Base-by-base conservation (phyloP, 139 green algal species). In the Spirogloea muscicola region DNA sequence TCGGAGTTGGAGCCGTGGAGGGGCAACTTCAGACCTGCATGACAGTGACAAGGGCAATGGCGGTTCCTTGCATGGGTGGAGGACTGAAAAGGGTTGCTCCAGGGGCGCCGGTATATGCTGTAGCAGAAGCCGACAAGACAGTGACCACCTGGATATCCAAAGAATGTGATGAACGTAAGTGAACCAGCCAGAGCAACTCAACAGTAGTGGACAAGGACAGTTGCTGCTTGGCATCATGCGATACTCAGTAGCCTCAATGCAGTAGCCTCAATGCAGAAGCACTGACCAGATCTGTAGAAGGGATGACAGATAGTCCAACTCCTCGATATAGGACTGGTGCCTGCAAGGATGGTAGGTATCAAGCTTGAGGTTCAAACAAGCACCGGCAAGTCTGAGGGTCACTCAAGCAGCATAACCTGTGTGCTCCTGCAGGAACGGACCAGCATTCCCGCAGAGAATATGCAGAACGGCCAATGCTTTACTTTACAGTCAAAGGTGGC, bases 41-140 rank as follows among this genome's bases (percentile, higher is more conserved):
- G n/a, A 78, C 52, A 3, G 80, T 82, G 43, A 91, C 79, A 1
- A 93, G 77, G 10, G 82, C 63, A n/a, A 86, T 43, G 9, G 60
- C 48, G 0, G 34, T 55, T 4, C 88, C 88, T 0, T 70, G 81
- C 38, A 90, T 57, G 36, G 86, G 71, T 5, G 67, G 16, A 6
- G 37, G n/a, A 40, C 51, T 63, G n/a, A 40, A 70, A 9, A 73
- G 21, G 5, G 13, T 27, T 5, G 59, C 59, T 16, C 25, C 39
- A 40, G 76, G 76, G 49, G 40, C 33, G 7, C 33, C 58, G 27
- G 75, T 40, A 44, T 68, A 82, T 5, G 75, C 68, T 9, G 68
- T 40, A 18, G 42, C 10, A 31, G 75, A 80, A 18, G 69, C 75
- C 7, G 75, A 63, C 31, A 82, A 44, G 16, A 82, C 49, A 37